phyloP scores from a whole-genome alignment of 148 eudicot genomes.

The Camellia sinensis region DNA sequence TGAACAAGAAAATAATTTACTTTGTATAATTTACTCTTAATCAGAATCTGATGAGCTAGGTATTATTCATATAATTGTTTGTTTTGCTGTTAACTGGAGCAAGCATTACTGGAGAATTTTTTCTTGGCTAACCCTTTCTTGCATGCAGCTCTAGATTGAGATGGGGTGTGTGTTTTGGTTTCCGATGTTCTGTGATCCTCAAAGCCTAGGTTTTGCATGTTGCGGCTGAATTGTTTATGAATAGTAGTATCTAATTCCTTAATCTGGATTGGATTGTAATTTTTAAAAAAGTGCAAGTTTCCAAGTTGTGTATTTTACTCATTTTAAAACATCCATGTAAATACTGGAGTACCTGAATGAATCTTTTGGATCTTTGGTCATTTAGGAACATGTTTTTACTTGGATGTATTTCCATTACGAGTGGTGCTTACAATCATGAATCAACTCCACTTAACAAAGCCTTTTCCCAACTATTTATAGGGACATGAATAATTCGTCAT shows the following conservation, averaged over 20 bases:
- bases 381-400: background rate
- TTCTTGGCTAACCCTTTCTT: too few relatives aligned
- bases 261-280: background rate
- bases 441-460: constrained; percentile 2
- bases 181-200: background rate
- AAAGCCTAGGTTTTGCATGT: background rate
- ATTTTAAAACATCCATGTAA: background rate
- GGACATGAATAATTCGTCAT: too few relatives aligned
- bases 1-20: background rate
- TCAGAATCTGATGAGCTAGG: background rate
- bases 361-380: background rate
- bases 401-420: background rate
- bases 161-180: background rate
- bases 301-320: background rate
- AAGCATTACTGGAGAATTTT: background rate
- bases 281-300: background rate
- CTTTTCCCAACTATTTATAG: background rate
- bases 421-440: background rate
- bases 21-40: background rate
- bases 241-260: background rate
- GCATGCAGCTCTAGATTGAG: background rate
- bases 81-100: background rate
- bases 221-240: background rate
- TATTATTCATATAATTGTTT: background rate
- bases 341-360: background rate